phyloP scores from a whole-genome alignment of 768 basidiomycete genomes.

The Leccinum truebloodii region DNA sequence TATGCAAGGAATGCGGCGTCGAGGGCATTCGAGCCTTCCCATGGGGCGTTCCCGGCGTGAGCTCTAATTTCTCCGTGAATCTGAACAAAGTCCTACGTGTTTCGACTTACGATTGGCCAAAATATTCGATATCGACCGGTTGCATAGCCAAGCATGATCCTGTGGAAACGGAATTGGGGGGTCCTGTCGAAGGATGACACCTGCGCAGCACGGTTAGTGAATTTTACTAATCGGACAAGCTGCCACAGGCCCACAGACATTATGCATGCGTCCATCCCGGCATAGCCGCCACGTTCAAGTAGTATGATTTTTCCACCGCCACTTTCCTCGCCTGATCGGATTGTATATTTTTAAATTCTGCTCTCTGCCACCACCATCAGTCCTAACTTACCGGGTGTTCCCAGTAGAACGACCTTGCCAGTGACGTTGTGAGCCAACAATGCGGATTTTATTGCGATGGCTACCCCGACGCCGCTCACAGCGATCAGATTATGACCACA shows the following conservation, averaged over 20 bases:
- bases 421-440: slow-evolving; percentile 59
- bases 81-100: neutral
- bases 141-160: slow-evolving; percentile 66
- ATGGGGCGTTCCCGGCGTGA: slow-evolving; percentile 79
- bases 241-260: slow-evolving; percentile 46
- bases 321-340: slow-evolving; percentile 65
- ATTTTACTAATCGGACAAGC: slow-evolving; percentile 9
- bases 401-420: slow-evolving; percentile 72
- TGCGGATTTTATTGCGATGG: slow-evolving; percentile 71
- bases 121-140: slow-evolving; percentile 65
- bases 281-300: slow-evolving; percentile 74
- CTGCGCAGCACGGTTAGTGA: slow-evolving; percentile 37
- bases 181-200: slow-evolving; percentile 72
- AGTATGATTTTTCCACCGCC: slow-evolving; percentile 78
- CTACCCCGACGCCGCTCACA: slow-evolving; percentile 71
- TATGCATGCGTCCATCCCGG: slow-evolving; percentile 78
- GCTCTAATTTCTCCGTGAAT: slow-evolving; percentile 45
- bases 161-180: slow-evolving; percentile 47
- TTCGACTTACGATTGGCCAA: slow-evolving; percentile 63
- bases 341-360: slow-evolving; percentile 5
- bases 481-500: slow-evolving; percentile 88
- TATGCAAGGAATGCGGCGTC: slow-evolving; percentile 90
- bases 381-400: slow-evolving; percentile 62
- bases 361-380: neutral
- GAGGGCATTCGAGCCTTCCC: slow-evolving; percentile 85